phyloP scores from a whole-genome alignment of 2,329 filamentous ascomycete species.

The Monilinia fructigena region DNA sequence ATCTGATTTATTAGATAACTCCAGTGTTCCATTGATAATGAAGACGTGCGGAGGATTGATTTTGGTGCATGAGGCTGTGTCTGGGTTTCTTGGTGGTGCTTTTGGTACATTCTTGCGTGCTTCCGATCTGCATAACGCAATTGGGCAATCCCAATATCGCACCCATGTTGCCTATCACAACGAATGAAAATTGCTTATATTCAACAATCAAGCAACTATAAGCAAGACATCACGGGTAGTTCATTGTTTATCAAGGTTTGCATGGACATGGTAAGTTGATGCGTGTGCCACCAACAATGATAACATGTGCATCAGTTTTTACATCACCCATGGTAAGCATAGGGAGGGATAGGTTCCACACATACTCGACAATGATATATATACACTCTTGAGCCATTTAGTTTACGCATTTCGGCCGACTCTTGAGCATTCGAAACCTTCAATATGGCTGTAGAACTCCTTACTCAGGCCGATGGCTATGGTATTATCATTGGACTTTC shows the following conservation, averaged over 20 bases:
- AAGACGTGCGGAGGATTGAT: background rate
- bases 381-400: background rate
- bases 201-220: background rate
- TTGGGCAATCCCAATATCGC: background rate
- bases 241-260: background rate
- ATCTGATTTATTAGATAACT: background rate
- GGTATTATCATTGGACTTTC: conserved; percentile 50
- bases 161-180: background rate
- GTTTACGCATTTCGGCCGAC: background rate
- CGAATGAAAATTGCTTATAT: background rate
- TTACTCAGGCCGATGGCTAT: conserved; percentile 40
- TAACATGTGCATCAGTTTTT: conserved; percentile 10
- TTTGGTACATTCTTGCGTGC: conserved; percentile 14
- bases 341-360: background rate
- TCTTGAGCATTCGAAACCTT: background rate
- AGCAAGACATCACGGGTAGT: background rate
- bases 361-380: background rate
- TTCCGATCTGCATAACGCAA: conserved; percentile 1
- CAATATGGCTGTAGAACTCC: background rate
- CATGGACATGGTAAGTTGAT: background rate
- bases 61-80: background rate
- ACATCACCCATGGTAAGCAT: background rate
- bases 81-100: conserved; percentile 4
- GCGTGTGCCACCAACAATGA: background rate
- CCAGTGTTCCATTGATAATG: background rate